phyloP scores from a whole-genome alignment of 2,329 filamentous ascomycete genomes.

The Lasiodiplodia gonubiensis region DNA sequence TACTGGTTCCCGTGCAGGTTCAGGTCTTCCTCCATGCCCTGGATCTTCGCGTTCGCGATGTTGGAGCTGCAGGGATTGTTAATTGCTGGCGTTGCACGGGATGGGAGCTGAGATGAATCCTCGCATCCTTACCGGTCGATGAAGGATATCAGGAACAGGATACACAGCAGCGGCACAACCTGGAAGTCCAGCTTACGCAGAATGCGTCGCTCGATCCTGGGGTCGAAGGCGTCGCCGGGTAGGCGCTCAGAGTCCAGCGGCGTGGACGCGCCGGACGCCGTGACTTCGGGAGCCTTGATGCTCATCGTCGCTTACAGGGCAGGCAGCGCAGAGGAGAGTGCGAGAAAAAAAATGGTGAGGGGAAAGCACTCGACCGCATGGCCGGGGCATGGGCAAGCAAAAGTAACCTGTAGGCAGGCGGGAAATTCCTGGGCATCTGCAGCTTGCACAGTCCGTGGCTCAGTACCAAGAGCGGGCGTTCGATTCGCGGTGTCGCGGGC shows the following conservation, averaged over 20 bases:
- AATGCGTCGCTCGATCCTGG: slow-evolving; percentile 36
- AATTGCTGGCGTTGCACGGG: background rate
- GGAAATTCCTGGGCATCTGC: slow-evolving; percentile 1
- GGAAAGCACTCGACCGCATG: background rate
- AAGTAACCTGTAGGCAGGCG: slow-evolving; percentile 7
- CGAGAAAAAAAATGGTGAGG: background rate
- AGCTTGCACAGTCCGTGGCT: background rate
- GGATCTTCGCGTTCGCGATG: slow-evolving; percentile 40
- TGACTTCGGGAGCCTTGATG: slow-evolving; percentile 17
- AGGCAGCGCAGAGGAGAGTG: background rate
- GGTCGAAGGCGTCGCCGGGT: slow-evolving; percentile 34
- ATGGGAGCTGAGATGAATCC: background rate
- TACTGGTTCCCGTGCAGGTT: slow-evolving; percentile 43
- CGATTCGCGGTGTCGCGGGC: background rate
- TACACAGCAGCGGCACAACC: slow-evolving; percentile 41
- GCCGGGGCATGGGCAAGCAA: slow-evolving; percentile 3
- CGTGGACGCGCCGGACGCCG: slow-evolving; percentile 5
- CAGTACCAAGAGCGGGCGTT: background rate
- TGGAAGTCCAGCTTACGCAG: slow-evolving; percentile 41
- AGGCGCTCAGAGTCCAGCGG: slow-evolving; percentile 4
- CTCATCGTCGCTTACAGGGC: background rate
- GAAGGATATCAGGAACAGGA: slow-evolving; percentile 43
- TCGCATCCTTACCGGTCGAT: slow-evolving; percentile 35
- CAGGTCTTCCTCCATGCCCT: slow-evolving; percentile 44
- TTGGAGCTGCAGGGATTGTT: slow-evolving; percentile 30